Conservation (phyloP, 176 grass and related monocot species). For the Coix lacrymajobi region DNA sequence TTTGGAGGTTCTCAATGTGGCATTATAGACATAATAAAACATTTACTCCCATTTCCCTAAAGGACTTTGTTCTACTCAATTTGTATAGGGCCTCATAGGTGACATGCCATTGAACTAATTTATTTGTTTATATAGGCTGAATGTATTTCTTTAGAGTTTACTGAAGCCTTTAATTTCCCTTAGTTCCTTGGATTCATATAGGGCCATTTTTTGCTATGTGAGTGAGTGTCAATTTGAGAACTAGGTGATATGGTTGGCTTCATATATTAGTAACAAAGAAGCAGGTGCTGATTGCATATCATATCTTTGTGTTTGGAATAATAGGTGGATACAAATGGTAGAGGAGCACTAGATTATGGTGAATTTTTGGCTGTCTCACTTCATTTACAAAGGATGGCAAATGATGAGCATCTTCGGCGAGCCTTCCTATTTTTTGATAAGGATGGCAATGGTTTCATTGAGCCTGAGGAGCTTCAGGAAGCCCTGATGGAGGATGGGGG, state of each 20-base stretch:
- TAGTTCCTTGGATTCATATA: not conserved
- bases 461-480: slow-evolving; percentile 66
- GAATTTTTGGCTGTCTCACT: slow-evolving; percentile 87
- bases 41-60: not conserved
- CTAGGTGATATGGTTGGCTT: not conserved
- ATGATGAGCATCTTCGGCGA: slow-evolving; percentile 72
- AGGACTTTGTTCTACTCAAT: not conserved
- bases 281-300: not conserved
- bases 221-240: not conserved
- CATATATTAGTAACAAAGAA: not conserved
- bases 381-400: slow-evolving; percentile 85
- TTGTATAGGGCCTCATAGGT: not conserved
- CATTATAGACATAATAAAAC: not conserved
- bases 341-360: slow-evolving; percentile 71
- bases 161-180: not conserved
- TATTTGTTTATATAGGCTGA: not conserved
- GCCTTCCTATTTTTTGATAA: slow-evolving; percentile 86
- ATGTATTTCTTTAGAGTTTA: not conserved
- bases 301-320: slow-evolving; percentile 12
- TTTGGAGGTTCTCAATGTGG: not conserved
- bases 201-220: not conserved
- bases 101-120: not conserved
- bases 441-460: slow-evolving; percentile 75
- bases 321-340: slow-evolving; percentile 74
- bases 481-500: slow-evolving; percentile 60